phyloP scores from a whole-genome alignment of 768 basidiomycete genomes.

The Butyriboletus loyo region DNA sequence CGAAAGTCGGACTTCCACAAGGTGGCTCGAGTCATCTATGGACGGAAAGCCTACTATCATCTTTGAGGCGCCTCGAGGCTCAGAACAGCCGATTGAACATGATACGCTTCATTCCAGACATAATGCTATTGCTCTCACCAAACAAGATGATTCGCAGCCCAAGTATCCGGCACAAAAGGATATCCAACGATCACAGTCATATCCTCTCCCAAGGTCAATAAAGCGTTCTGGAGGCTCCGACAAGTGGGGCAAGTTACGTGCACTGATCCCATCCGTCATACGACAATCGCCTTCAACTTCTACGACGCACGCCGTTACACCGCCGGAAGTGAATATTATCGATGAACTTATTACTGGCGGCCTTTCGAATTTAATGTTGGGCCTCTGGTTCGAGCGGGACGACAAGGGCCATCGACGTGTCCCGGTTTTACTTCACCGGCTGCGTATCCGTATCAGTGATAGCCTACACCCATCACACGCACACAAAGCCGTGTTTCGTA shows the following conservation, averaged over 20 bases:
- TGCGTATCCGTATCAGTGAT: conserved; percentile 83
- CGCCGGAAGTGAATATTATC: conserved; percentile 65
- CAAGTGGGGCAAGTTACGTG: conserved; percentile 65
- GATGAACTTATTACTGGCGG: conserved; percentile 82
- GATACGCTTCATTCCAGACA: conserved; percentile 20
- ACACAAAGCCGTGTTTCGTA: conserved; percentile 78
- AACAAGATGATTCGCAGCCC: conserved; percentile 6
- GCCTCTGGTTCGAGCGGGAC: conserved; percentile 84
- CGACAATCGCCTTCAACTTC: conserved; percentile 34
- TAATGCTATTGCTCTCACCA: not conserved
- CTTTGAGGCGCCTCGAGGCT: conserved; percentile 27
- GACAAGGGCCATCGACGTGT: conserved; percentile 80
- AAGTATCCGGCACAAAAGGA: conserved; percentile 1
- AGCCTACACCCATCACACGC: conserved; percentile 78
- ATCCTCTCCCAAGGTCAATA: conserved; percentile 23
- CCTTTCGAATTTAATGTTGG: conserved; percentile 72
- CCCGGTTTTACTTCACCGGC: conserved; percentile 73
- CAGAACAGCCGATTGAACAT: conserved; percentile 21
- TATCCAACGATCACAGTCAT: conserved; percentile 25
- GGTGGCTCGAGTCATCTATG: conserved; percentile 53
- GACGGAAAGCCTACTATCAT: conserved; percentile 42
- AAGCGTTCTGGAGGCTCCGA: conserved; percentile 29
- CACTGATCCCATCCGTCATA: conserved; percentile 58
- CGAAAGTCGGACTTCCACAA: conserved; percentile 52
- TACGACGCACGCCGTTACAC: conserved; percentile 44